phyloP scores from a whole-genome alignment of 352 stramenopile genomes.

The Phytophthora crassamura region DNA sequence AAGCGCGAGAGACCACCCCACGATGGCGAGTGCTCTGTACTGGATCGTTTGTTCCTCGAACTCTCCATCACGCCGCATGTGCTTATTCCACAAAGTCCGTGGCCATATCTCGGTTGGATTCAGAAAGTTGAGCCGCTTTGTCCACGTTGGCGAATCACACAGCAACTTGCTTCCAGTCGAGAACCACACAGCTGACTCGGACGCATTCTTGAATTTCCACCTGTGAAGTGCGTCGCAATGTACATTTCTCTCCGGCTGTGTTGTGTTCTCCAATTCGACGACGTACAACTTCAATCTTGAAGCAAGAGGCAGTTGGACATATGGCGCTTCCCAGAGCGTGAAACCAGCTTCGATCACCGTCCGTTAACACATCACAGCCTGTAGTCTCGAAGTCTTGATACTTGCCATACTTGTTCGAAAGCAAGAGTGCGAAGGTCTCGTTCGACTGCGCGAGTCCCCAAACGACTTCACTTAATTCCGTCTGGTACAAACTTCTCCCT shows the following conservation, averaged over 20 bases:
- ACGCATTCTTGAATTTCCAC: not conserved
- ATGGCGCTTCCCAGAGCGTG: not conserved
- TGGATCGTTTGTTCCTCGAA: slow-evolving; percentile 1
- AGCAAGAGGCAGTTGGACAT: not conserved
- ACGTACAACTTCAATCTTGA: not conserved
- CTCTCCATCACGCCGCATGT: not conserved
- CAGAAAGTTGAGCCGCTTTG: not conserved
- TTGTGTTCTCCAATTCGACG: not conserved
- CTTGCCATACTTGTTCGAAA: too few species aligned
- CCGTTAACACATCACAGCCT: not conserved
- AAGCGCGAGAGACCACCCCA: not conserved
- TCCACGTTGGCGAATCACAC: not conserved
- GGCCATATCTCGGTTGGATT: not conserved
- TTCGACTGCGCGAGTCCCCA: too few species aligned
- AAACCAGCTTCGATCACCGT: not conserved
- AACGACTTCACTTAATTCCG: too few species aligned
- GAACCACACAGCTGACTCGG: not conserved
- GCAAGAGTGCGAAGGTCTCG: too few species aligned
- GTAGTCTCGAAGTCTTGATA: not conserved
- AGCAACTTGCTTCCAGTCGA: not conserved
- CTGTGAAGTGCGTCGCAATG: not conserved
- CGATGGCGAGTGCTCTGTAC: not conserved
- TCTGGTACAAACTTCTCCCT: too few species aligned
- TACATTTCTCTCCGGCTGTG: not conserved
- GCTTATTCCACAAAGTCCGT: slow-evolving; percentile 1